Evolutionary conservation across 73 alveolate genomes (phyloP).

Genomic region (Symbiodinium pilosum): DNA sequence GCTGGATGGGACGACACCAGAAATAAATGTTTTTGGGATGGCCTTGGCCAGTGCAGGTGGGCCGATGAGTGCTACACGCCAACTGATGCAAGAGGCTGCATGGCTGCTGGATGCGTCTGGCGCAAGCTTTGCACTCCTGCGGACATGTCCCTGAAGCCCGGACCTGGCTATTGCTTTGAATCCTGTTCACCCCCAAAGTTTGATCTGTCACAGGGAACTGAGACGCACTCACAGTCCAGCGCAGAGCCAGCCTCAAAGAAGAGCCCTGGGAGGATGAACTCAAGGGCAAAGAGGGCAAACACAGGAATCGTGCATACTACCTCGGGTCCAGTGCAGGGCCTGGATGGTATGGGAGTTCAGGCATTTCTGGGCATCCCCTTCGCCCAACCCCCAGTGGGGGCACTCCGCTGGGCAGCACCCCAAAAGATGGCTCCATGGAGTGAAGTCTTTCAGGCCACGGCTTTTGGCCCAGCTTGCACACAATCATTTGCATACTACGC

Average conservation of each 20-base stretch:
- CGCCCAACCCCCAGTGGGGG: conserved; percentile 63
- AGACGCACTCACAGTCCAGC: background rate
- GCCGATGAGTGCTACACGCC: conserved; percentile 43
- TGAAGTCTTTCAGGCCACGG: conserved; percentile 67
- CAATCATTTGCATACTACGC: conserved; percentile 47
- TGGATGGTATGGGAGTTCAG: background rate
- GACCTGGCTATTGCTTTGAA: conserved; percentile 30
- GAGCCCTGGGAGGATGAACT: too few relatives aligned
- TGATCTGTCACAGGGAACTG: too few relatives aligned
- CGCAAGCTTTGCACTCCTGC: conserved; percentile 31
- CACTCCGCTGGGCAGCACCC: conserved; percentile 62
- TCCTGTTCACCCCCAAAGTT: background rate
- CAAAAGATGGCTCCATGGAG: conserved; percentile 40
- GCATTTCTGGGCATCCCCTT: conserved; percentile 77
- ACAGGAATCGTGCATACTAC: conserved; percentile 51
- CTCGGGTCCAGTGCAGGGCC: conserved; percentile 75
- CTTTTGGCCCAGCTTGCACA: conserved; percentile 55
- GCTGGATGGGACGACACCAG: background rate
- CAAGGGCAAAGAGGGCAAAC: background rate
- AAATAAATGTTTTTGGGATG: conserved; percentile 62
- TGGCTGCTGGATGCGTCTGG: conserved; percentile 40
- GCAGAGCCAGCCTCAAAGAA: too few relatives aligned
- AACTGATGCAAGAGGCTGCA: background rate
- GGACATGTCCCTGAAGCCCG: conserved; percentile 52
- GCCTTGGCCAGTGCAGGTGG: conserved; percentile 49